Base-by-base conservation (phyloP, 169 alveolate genomes). In the Toxoplasma gondii region DNA sequence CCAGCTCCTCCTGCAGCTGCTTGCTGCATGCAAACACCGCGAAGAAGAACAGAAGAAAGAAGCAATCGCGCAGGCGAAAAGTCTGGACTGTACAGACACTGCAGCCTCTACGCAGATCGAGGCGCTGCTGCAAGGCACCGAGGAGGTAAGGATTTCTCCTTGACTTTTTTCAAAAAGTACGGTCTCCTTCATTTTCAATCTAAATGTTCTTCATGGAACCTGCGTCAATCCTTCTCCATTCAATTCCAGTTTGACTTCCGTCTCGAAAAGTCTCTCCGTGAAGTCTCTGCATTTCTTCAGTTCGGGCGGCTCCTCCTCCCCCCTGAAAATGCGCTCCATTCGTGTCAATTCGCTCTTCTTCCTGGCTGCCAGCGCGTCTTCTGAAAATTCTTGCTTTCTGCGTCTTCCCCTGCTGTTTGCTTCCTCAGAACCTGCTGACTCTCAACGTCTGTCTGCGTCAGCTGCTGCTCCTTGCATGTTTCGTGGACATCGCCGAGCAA, bases 381-480 rank as follows among this genome's bases (percentile, higher is more conserved):
- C n/a, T n/a, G n/a, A n/a, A n/a, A n/a, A n/a, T n/a, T n/a, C n/a
- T n/a, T n/a, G n/a, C n/a, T 49, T 19, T 19, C 31, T 4, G 31
- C 74, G 34, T 64, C n/a, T 64, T 64, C n/a, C 22, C 74, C n/a
- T 16, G 36, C 10, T n/a, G 69, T 67, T 53, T 91, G 78, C 34
- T 78, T 80, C 36, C 36, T 80, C 91, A 91, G 94, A 82, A 74
- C 91, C 94, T 70, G 17, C 83, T 91, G 91, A 91, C 94, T 41
- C 94, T 91, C 69, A 70, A 45, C 44, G 90, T 86, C 29, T 91
- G 94, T 53, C 81, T 80, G 17, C 94, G 94, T 27, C 94, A 91
- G 90, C 91, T 91, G 69, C 83, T 91, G 81, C 90, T 91, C 43
- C 90, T 91, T 81, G 94, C 94, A 24, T 78, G 91, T 82, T 78